Base-by-base conservation (phyloP, 257 asterid species). In the Solanum sejunctum region DNA sequence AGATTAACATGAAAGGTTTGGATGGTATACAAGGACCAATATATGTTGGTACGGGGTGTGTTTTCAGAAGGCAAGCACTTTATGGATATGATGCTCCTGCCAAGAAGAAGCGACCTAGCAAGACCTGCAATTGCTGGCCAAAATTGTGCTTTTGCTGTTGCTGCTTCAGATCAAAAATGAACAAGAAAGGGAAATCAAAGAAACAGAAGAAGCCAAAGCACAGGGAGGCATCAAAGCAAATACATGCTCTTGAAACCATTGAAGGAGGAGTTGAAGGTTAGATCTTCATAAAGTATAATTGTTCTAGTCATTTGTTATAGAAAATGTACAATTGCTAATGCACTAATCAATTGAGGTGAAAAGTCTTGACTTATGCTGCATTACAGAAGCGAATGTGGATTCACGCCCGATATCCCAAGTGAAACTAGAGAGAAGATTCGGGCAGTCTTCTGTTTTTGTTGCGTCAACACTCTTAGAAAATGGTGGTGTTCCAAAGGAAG, bases 1-100 rank as follows among this genome's bases (percentile, higher is more conserved):
- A 96, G 99, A 96, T 96, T 85, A 96, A 94, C 81, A 94, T 96
- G 99, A 96, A 96, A 89, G 98, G 98, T 21, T 91, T 96, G 87
- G 99, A 96, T 90, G 99, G 99, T 55, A 83, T 94, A 86, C 99
- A 96, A 93, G 99, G 99, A 49, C 99, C 99, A 56, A 94, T 96
- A 84, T 96, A 94, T 70, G 99, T 94, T 5, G 99, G 98, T 82
- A 95, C 99, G 0, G 99, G 99, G 16, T 93, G 99, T 88, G 98
- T 95, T 36, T 95, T 95, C 85, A 89, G 98, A 89, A 90, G 97
- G 92, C 96, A 93, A 82, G 99, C 99, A 18, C 90, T 96, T 54
- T 94, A 96, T 69, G 98, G 98, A 82, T 89, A 45, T 64, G 97
- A 93, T 85, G 98, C 98, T 71, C 99, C 99, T 16, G 51, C 88